Evolutionary conservation across 163 green algal genomes (phyloP).

Genomic region (Trebouxiophyceae sp.): DNA sequence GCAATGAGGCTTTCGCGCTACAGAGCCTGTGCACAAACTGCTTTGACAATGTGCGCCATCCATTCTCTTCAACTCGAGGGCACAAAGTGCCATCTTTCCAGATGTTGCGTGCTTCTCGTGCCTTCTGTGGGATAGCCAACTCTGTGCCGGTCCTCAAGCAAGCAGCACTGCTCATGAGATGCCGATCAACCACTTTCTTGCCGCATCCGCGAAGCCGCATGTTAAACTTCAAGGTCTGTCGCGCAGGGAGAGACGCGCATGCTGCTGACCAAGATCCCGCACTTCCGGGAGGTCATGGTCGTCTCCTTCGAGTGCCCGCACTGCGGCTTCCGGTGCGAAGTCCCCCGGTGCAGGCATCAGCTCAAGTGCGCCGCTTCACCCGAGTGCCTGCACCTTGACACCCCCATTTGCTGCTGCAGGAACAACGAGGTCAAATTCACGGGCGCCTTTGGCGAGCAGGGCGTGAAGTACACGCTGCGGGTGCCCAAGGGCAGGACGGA

Average conservation of each 20-base stretch:
- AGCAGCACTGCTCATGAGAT: too few species aligned
- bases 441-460: constrained; percentile 31
- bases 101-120: background rate
- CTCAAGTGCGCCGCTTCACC: too few species aligned
- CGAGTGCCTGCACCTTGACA: too few species aligned
- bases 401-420: constrained; percentile 15
- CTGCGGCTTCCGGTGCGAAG: constrained; percentile 20
- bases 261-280: constrained; percentile 30
- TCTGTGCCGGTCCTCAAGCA: too few species aligned
- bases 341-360: too few species aligned
- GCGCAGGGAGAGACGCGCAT: constrained; percentile 28
- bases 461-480: constrained; percentile 30
- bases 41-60: constrained; percentile 26
- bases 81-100: too few species aligned
- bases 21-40: constrained; percentile 38
- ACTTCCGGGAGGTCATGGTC: constrained; percentile 42
- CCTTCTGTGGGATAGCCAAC: too few species aligned
- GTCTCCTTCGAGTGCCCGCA: constrained; percentile 41
- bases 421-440: constrained; percentile 61
- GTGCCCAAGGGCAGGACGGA: constrained; percentile 18
- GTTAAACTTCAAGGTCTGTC: background rate
- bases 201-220: too few species aligned
- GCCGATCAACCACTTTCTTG: too few species aligned
- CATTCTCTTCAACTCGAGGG: background rate
- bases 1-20: constrained; percentile 20